phyloP scores from a whole-genome alignment of 495 filamentous ascomycete species.

The Neurospora discreta region DNA sequence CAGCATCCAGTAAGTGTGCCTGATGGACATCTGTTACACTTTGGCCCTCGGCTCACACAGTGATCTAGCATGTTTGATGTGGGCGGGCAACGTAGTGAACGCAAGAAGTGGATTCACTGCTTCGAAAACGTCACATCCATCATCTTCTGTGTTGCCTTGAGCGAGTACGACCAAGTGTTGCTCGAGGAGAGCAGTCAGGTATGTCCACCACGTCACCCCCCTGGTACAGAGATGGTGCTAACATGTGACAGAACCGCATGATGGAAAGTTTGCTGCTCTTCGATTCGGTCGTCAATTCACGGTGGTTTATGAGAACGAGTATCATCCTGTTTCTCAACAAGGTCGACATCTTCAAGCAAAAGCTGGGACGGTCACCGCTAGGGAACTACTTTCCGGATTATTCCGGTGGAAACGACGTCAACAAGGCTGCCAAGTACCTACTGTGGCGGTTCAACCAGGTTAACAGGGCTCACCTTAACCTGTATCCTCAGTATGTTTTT shows the following conservation, averaged over 20 bases:
- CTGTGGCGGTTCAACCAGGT: constrained; percentile 98
- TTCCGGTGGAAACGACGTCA: constrained; percentile 92
- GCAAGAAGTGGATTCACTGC: constrained; percentile 99
- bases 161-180: constrained; percentile 96
- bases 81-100: constrained; percentile 89
- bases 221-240: constrained; percentile 4
- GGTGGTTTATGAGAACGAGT: constrained; percentile 98
- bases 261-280: constrained; percentile 97
- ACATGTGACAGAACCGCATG: constrained; percentile 74
- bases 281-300: constrained; percentile 95
- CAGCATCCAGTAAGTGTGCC: constrained; percentile 85
- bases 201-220: constrained; percentile 12
- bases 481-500: constrained; percentile 97
- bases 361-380: constrained; percentile 78
- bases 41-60: constrained; percentile 7
- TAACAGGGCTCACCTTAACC: constrained; percentile 87
- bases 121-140: constrained; percentile 99
- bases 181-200: constrained; percentile 96
- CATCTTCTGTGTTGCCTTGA: constrained; percentile 96
- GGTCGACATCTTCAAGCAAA: constrained; percentile 93
- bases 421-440: constrained; percentile 93
- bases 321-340: constrained; percentile 99
- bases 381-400: constrained; percentile 97
- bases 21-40: constrained; percentile 1
- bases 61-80: constrained; percentile 90